Evolutionary conservation across 1,139 yeast genomes (phyloP).

Genomic region (Groenewaldozyma sp.): DNA sequence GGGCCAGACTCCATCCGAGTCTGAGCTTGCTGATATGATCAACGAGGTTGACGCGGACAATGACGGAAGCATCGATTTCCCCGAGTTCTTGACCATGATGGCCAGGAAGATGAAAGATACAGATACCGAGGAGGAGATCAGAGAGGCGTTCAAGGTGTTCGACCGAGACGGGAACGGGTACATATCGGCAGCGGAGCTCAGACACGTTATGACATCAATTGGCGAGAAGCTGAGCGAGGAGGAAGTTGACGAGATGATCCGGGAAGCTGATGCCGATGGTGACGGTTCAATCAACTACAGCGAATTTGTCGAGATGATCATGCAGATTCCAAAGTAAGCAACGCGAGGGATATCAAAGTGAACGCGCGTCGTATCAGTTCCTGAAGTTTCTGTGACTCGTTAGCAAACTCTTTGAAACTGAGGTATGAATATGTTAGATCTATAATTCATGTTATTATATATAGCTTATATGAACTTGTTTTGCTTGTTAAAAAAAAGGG

Average conservation of each 20-base stretch:
- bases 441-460: no score
- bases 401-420: no score
- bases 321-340: slow-evolving; percentile 11
- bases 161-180: slow-evolving; percentile 93
- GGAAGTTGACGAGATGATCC: slow-evolving; percentile 93
- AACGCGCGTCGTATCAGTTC: no score
- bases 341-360: background rate
- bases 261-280: slow-evolving; percentile 91
- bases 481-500: no score
- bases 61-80: slow-evolving; percentile 91
- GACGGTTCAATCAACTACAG: slow-evolving; percentile 95
- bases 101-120: slow-evolving; percentile 96
- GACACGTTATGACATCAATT: slow-evolving; percentile 92
- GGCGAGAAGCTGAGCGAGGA: slow-evolving; percentile 95
- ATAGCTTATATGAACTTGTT: no score
- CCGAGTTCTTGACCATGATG: slow-evolving; percentile 63
- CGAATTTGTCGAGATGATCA: slow-evolving; percentile 78
- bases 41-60: slow-evolving; percentile 94
- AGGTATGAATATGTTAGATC: no score
- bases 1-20: slow-evolving; percentile 94
- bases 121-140: slow-evolving; percentile 92
- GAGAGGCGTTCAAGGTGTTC: slow-evolving; percentile 95
- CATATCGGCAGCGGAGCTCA: slow-evolving; percentile 90
- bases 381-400: no score
- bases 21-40: slow-evolving; percentile 91